Conservation (phyloP, 2,329 filamentous ascomycete genomes). For the Xylariaceae sp. region DNA sequence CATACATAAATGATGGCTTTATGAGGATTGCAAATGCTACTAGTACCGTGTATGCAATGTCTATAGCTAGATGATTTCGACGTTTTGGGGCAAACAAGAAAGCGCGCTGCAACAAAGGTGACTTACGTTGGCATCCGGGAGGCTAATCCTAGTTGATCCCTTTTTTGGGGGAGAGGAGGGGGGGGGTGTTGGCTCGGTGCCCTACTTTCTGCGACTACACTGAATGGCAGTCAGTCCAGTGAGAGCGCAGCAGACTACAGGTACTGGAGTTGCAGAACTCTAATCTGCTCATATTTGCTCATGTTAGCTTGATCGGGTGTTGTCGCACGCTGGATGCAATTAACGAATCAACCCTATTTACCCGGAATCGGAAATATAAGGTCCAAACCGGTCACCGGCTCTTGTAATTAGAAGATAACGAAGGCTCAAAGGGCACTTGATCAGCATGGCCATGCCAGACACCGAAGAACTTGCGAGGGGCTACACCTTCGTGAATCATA, state of each 20-base stretch:
- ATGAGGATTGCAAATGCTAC: neutral
- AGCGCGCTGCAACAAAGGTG: no score
- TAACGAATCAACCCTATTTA: neutral
- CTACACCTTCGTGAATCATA: slow-evolving; percentile 36
- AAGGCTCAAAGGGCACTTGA: neutral
- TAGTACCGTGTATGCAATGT: neutral
- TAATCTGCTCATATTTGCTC: slow-evolving; percentile 9
- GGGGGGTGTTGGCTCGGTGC: no score
- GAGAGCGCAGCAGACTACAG: no score
- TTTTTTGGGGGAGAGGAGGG: no score
- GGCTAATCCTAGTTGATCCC: no score
- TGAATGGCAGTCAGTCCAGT: no score
- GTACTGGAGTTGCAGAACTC: no score
- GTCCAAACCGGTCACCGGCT: neutral
- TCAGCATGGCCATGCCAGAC: slow-evolving; percentile 27
- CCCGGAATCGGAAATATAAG: neutral
- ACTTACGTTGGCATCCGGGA: no score
- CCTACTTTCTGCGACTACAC: no score
- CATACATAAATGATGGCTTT: neutral
- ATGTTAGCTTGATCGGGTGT: neutral
- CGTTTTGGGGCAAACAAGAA: no score
- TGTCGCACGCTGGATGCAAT: neutral
- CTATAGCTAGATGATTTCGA: no score
- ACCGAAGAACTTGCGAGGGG: slow-evolving; percentile 39
- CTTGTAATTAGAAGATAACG: neutral